phyloP scores from a whole-genome alignment of 2,329 filamentous ascomycete genomes.

The Ampelomyces quisqualis region DNA sequence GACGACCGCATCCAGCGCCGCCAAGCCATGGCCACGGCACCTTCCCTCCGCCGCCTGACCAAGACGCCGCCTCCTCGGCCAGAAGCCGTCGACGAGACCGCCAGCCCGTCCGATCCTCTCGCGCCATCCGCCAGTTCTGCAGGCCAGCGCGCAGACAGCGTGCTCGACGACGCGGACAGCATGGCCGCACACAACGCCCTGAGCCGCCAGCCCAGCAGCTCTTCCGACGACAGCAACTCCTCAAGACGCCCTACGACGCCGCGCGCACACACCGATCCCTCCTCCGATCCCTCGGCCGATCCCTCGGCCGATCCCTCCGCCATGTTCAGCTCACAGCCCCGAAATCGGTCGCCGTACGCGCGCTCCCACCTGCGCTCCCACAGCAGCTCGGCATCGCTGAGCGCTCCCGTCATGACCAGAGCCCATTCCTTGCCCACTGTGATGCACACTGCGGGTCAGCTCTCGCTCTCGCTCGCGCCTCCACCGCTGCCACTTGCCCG shows the following conservation, averaged over 20 bases:
- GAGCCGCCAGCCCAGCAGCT: slow-evolving; percentile 28
- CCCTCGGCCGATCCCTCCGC: slow-evolving; percentile 31
- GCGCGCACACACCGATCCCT: slow-evolving; percentile 44
- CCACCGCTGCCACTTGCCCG: slow-evolving; percentile 28
- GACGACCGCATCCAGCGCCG: slow-evolving; percentile 28
- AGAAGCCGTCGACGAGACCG: slow-evolving; percentile 4
- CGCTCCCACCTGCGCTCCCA: slow-evolving; percentile 50
- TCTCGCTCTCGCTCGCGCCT: slow-evolving; percentile 42
- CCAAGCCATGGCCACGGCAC: slow-evolving; percentile 21
- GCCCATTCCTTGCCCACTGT: slow-evolving; percentile 51
- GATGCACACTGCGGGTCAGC: slow-evolving; percentile 36
- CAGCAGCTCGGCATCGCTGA: slow-evolving; percentile 44
- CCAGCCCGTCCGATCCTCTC: background rate
- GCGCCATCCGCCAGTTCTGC: background rate
- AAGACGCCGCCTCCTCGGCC: slow-evolving; percentile 5
- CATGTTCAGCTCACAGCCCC: slow-evolving; percentile 37
- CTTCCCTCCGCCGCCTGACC: slow-evolving; percentile 10
- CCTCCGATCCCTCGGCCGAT: slow-evolving; percentile 32
- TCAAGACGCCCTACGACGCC: slow-evolving; percentile 39
- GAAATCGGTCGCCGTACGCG: slow-evolving; percentile 52
- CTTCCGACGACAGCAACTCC: slow-evolving; percentile 23
- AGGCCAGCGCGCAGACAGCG: slow-evolving; percentile 6
- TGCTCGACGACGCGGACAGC: slow-evolving; percentile 11
- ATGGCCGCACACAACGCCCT: slow-evolving; percentile 29
- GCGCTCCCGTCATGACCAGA: slow-evolving; percentile 50